phyloP scores from a whole-genome alignment of 495 filamentous ascomycete species.

The Amorphotheca resinae region DNA sequence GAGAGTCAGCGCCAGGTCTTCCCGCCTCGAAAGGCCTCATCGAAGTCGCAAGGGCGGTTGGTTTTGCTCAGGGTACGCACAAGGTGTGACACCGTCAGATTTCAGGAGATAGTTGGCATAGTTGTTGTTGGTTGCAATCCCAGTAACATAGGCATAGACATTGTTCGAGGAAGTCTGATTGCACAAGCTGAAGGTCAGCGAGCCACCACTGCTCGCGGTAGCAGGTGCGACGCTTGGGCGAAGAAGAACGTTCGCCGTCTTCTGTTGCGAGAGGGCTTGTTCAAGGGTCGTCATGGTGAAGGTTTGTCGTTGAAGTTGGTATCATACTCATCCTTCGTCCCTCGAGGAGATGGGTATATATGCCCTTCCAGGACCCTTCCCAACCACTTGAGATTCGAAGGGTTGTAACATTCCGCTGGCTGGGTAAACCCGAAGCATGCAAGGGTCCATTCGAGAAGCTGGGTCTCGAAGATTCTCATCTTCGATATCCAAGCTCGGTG shows the following conservation, averaged over 20 bases:
- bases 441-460: too few species aligned
- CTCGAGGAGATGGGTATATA: too few species aligned
- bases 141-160: constrained; percentile 59
- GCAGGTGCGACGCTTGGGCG: constrained; percentile 5
- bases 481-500: too few species aligned
- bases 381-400: too few species aligned
- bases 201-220: background rate
- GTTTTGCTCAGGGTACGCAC: background rate
- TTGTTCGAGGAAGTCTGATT: constrained; percentile 36
- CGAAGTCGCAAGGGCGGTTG: too few species aligned
- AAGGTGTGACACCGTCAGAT: constrained; percentile 34
- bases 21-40: too few species aligned
- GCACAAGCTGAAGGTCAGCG: constrained; percentile 3
- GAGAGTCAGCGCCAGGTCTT: background rate
- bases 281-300: constrained; percentile 21
- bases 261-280: constrained; percentile 17
- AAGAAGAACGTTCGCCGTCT: constrained; percentile 13
- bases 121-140: constrained; percentile 48
- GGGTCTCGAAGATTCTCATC: too few species aligned
- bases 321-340: too few species aligned
- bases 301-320: background rate
- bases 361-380: too few species aligned
- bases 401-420: too few species aligned
- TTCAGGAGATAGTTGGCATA: constrained; percentile 49
- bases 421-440: too few species aligned